Conservation (phyloP, 2,329 filamentous ascomycete species). For the Diplodia seriata region DNA sequence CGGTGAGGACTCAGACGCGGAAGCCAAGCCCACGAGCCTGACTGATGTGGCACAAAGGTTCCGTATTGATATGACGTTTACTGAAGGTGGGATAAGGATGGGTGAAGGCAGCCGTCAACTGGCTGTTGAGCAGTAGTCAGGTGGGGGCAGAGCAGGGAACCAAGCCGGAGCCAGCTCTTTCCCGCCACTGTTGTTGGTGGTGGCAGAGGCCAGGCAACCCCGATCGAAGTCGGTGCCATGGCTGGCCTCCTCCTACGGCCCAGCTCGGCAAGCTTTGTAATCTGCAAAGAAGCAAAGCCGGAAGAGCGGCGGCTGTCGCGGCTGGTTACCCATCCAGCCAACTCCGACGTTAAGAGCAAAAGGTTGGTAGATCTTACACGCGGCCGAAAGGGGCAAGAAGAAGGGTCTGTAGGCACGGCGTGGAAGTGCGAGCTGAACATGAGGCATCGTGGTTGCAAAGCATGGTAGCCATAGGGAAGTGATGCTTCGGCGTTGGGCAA, state of each 20-base stretch:
- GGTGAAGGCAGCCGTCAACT: neutral
- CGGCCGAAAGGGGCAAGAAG: neutral
- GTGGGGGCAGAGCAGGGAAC: conserved; percentile 1
- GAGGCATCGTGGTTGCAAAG: too few relatives aligned
- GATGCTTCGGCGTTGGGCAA: neutral
- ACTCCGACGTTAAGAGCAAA: too few relatives aligned
- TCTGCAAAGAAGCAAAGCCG: neutral
- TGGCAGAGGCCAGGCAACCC: conserved; percentile 5
- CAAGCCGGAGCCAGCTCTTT: neutral
- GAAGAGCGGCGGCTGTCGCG: conserved; percentile 11
- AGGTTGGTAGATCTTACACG: conserved; percentile 4
- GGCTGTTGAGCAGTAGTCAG: neutral
- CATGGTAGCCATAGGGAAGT: too few relatives aligned
- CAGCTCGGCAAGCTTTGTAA: neutral
- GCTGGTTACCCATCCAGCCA: neutral
- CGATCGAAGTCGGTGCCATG: neutral
- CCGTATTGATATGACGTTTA: conserved; percentile 1
- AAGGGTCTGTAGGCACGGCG: conserved; percentile 8
- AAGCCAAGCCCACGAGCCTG: neutral
- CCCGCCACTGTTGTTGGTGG: conserved; percentile 17
- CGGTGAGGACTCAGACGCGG: neutral
- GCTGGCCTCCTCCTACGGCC: neutral
- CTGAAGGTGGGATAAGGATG: neutral
- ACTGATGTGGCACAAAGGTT: neutral
- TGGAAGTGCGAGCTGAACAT: neutral